These are phyloP conservation scores for Marchantia polymorpha DNA, from an alignment of 225 moss, liverwort and hornwort species.

Conservation along the genomic window DNA sequence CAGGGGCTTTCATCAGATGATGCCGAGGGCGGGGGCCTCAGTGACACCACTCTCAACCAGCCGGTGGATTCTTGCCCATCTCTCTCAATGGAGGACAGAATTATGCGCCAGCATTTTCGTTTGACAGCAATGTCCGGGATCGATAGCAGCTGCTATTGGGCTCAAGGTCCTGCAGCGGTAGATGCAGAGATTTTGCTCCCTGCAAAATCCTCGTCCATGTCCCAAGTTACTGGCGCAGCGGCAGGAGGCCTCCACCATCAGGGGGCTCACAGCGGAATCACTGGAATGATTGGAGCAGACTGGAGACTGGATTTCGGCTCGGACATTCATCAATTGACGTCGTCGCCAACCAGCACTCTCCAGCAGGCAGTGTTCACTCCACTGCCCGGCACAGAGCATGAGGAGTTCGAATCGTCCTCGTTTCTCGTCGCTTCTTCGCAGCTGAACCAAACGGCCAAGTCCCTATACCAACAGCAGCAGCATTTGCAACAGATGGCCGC, in stretches of 20 bases:
- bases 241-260: not conserved
- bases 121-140: not conserved
- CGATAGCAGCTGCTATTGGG: not conserved
- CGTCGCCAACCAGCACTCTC: slow-evolving; percentile 21
- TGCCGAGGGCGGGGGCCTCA: slow-evolving; percentile 23
- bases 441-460: not conserved
- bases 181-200: not conserved
- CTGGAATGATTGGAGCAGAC: slow-evolving; percentile 18
- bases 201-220: not conserved
- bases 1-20: slow-evolving; percentile 34
- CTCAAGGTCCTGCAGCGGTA: slow-evolving; percentile 9
- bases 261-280: not conserved
- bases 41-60: slow-evolving; percentile 23
- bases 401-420: slow-evolving; percentile 15
- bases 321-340: slow-evolving; percentile 7
- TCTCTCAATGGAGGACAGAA: slow-evolving; percentile 15
- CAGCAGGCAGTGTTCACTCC: slow-evolving; percentile 9
- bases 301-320: slow-evolving; percentile 29
- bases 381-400: not conserved
- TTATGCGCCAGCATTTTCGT: slow-evolving; percentile 4
- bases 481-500: not conserved
- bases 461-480: not conserved
- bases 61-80: slow-evolving; percentile 30
- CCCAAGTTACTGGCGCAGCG: not conserved
- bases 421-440: slow-evolving; percentile 12